A percentile compares a stretch with the other conserved stretches of the same genome.
Evolutionary conservation across 208 protist species (phyloP).

Genomic region (Acanthamoeba quina): DNA sequence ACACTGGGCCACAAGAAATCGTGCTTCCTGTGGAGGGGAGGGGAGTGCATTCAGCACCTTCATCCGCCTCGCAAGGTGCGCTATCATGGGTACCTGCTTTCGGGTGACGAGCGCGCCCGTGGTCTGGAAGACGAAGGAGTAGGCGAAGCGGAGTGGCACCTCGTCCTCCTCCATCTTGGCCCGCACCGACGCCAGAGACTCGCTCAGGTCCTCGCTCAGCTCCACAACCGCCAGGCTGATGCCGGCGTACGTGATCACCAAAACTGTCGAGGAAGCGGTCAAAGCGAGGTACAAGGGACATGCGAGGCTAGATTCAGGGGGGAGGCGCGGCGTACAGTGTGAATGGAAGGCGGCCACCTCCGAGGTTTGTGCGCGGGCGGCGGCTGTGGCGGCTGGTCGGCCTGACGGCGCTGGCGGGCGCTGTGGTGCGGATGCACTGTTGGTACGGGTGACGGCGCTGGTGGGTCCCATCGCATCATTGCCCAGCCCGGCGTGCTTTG

Average conservation of each 20-base stretch:
- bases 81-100: neutral
- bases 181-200: neutral
- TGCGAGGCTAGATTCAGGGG: neutral
- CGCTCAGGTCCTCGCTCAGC: neutral
- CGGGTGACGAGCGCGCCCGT: conserved; percentile 17
- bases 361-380: neutral
- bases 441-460: neutral
- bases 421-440: neutral
- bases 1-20: conserved; percentile 58
- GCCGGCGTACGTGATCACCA: conserved; percentile 50
- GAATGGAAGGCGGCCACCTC: conserved; percentile 17
- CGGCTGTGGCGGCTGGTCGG: neutral
- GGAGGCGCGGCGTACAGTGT: neutral
- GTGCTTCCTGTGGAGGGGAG: neutral
- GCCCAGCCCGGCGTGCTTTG: neutral
- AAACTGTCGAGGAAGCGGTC: neutral
- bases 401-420: neutral
- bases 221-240: conserved; percentile 21
- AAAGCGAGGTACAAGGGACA: neutral
- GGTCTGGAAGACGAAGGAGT: conserved; percentile 36
- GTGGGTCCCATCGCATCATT: neutral
- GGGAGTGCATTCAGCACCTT: neutral
- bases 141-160: conserved; percentile 34
- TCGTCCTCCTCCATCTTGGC: conserved; percentile 59
- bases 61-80: too few species aligned